Percentiles rank a stretch among this genome's conserved stretches.
phyloP scores from a whole-genome alignment of 208 protist genomes.

The Crithidia fasciculata region DNA sequence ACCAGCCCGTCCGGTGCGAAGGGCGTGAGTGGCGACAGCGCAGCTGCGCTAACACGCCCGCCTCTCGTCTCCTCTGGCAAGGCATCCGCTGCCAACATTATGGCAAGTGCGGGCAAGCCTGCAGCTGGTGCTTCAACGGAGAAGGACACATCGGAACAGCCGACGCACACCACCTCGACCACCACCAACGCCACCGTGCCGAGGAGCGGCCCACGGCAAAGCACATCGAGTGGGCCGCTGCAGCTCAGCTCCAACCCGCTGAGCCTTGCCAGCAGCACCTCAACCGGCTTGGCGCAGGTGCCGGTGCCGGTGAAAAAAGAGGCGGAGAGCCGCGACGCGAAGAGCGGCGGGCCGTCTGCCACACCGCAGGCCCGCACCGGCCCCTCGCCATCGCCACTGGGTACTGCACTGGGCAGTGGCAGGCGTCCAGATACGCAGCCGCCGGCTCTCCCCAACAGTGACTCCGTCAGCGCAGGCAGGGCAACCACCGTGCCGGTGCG shows the following conservation, averaged over 20 bases:
- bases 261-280: slow-evolving; percentile 15
- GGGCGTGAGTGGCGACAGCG: too few relatives aligned
- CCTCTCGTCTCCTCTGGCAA: too few relatives aligned
- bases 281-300: not conserved
- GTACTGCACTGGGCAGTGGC: not conserved
- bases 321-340: not conserved
- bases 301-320: not conserved
- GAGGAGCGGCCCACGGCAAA: not conserved
- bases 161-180: too few relatives aligned
- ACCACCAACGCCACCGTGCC: not conserved
- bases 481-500: too few relatives aligned
- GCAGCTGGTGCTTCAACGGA: too few relatives aligned
- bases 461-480: too few relatives aligned
- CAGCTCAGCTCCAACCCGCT: slow-evolving; percentile 15
- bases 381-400: not conserved
- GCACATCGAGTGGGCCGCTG: not conserved
- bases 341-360: too few relatives aligned
- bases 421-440: not conserved
- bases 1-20: too few relatives aligned
- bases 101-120: too few relatives aligned
- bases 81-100: too few relatives aligned
- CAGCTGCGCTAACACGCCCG: too few relatives aligned
- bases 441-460: not conserved
- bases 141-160: too few relatives aligned
- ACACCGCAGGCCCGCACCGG: not conserved